phyloP scores from a whole-genome alignment of 306 rosid species.

The Morella rubra region DNA sequence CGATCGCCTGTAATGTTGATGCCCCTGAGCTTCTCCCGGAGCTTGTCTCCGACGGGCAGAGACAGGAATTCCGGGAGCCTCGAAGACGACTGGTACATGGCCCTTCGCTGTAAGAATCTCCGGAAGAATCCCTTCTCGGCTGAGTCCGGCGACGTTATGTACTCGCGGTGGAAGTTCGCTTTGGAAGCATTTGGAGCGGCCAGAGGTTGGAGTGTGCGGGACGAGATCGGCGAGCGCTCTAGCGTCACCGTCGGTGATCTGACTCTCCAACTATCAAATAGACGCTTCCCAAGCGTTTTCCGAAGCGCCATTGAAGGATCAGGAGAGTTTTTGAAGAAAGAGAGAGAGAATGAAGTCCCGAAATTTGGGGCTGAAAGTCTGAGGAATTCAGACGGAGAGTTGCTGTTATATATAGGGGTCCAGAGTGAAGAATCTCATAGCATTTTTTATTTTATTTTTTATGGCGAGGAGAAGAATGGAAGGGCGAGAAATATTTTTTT shows the following conservation, averaged over 20 bases:
- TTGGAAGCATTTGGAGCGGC: conserved; percentile 30
- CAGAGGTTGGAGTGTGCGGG: conserved; percentile 7
- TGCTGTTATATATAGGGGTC: conserved; percentile 31
- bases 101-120: conserved; percentile 47
- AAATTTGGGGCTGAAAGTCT: conserved; percentile 6
- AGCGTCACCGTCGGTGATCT: conserved; percentile 10
- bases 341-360: background rate
- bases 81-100: conserved; percentile 38
- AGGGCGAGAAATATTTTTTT: background rate
- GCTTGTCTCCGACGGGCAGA: conserved; percentile 56
- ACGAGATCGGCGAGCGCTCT: conserved; percentile 4
- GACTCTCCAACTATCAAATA: conserved; percentile 24
- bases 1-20: conserved; percentile 24
- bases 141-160: conserved; percentile 35
- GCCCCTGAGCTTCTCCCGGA: conserved; percentile 40
- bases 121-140: conserved; percentile 42
- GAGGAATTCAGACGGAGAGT: background rate
- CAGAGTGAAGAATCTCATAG: background rate
- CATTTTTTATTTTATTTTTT: background rate
- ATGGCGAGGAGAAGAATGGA: background rate
- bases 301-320: conserved; percentile 68
- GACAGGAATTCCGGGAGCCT: conserved; percentile 55
- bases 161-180: conserved; percentile 39
- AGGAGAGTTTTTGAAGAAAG: background rate
- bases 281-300: conserved; percentile 45